Evolutionary conservation across 2,329 filamentous ascomycete species (phyloP).

Genomic region (Cladosporium oxysporum): DNA sequence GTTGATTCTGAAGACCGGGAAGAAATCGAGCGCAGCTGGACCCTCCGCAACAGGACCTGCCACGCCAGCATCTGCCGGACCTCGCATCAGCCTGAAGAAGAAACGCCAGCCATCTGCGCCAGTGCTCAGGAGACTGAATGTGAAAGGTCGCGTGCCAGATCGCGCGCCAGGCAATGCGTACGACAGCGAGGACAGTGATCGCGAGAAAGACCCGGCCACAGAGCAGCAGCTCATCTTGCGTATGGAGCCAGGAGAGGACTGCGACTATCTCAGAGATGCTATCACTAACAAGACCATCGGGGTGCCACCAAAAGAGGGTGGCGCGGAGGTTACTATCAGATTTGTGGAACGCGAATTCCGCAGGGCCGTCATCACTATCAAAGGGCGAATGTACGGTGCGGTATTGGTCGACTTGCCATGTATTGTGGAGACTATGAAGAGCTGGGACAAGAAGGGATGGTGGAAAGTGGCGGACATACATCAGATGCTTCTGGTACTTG

Average conservation of each 20-base stretch:
- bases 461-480: slow-evolving; percentile 88
- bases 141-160: slow-evolving; percentile 62
- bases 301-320: slow-evolving; percentile 60
- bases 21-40: slow-evolving; percentile 31
- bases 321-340: slow-evolving; percentile 76
- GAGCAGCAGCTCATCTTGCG: slow-evolving; percentile 89
- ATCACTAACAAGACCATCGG: slow-evolving; percentile 79
- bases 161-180: slow-evolving; percentile 84
- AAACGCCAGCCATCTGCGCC: slow-evolving; percentile 23
- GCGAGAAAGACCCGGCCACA: slow-evolving; percentile 81
- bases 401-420: slow-evolving; percentile 81
- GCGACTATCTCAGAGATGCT: slow-evolving; percentile 75
- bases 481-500: slow-evolving; percentile 83
- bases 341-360: slow-evolving; percentile 75
- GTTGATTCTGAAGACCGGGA: slow-evolving; percentile 36
- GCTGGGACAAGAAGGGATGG: slow-evolving; percentile 83
- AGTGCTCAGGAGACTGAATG: slow-evolving; percentile 24
- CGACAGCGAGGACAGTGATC: slow-evolving; percentile 92
- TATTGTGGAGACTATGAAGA: slow-evolving; percentile 89
- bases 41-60: slow-evolving; percentile 3
- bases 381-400: slow-evolving; percentile 72
- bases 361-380: slow-evolving; percentile 70
- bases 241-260: slow-evolving; percentile 82
- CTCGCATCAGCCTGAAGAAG: slow-evolving; percentile 19
- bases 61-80: slow-evolving; percentile 15